phyloP scores from a whole-genome alignment of 371 early-diverging fungal species.

The Scutellospora calospora region DNA sequence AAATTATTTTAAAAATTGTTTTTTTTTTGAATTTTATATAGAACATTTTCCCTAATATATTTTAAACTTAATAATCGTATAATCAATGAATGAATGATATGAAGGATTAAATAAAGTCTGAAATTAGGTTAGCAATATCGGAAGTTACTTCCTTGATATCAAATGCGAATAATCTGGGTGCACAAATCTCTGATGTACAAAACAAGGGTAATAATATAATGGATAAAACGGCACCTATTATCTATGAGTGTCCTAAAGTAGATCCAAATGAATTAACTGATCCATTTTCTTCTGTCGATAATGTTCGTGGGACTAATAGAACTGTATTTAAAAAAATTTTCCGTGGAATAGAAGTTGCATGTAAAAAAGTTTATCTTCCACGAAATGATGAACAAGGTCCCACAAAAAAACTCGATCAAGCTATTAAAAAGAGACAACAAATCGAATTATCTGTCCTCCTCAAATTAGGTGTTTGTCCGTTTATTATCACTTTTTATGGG shows the following conservation, averaged over 20 bases:
- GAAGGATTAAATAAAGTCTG: background rate
- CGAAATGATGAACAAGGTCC: background rate
- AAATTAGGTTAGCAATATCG: background rate
- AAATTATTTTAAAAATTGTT: background rate
- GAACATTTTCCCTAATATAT: background rate
- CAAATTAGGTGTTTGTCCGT: background rate
- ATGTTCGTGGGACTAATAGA: background rate
- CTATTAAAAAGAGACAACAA: background rate
- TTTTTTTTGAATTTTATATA: background rate
- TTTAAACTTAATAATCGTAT: background rate
- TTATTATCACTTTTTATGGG: conserved; percentile 33
- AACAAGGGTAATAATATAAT: background rate
- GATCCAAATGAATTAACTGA: background rate
- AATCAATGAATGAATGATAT: background rate
- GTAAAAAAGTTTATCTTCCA: background rate
- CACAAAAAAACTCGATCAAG: background rate
- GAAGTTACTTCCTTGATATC: background rate
- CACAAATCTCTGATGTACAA: background rate
- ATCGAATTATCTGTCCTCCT: background rate
- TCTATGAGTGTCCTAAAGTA: background rate
- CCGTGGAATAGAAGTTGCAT: background rate
- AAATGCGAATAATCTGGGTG: background rate
- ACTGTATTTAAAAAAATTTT: background rate
- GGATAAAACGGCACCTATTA: background rate
- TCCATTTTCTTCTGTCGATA: background rate